phyloP scores from a whole-genome alignment of 768 basidiomycete species.

The Hericium erinaceus region DNA sequence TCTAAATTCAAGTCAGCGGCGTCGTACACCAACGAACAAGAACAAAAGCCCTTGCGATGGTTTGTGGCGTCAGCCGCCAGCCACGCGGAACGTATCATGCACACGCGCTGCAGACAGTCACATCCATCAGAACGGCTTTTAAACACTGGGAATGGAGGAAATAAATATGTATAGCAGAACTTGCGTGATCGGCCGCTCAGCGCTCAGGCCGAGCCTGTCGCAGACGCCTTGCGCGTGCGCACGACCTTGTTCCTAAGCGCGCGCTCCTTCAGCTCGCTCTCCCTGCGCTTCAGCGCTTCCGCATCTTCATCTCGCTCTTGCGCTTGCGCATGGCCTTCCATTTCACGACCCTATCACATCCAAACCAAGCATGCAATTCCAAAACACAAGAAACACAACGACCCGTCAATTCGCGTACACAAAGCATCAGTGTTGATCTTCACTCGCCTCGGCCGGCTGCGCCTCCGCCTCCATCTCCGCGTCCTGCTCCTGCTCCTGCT shows the following conservation, averaged over 20 bases:
- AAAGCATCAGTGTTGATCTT: too few species aligned
- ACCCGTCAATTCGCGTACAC: too few species aligned
- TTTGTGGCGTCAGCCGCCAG: neutral
- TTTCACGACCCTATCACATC: too few species aligned
- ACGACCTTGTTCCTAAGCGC: conserved; percentile 79
- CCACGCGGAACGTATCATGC: neutral
- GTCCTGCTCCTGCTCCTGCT: conserved; percentile 16
- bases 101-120: neutral
- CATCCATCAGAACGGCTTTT: neutral
- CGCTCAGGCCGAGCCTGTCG: neutral
- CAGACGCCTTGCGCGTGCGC: conserved; percentile 45
- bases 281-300: conserved; percentile 52
- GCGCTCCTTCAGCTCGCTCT: conserved; percentile 75
- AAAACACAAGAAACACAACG: too few species aligned
- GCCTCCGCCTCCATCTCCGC: neutral
- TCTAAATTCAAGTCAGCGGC: neutral
- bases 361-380: neutral
- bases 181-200: neutral
- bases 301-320: neutral
- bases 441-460: too few species aligned
- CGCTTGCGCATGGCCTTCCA: too few species aligned
- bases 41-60: neutral
- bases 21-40: neutral
- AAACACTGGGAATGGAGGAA: neutral
- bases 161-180: neutral